Base-by-base conservation (phyloP, 2,329 filamentous ascomycete species). In the Lasiodiplodia hormozganensis region DNA sequence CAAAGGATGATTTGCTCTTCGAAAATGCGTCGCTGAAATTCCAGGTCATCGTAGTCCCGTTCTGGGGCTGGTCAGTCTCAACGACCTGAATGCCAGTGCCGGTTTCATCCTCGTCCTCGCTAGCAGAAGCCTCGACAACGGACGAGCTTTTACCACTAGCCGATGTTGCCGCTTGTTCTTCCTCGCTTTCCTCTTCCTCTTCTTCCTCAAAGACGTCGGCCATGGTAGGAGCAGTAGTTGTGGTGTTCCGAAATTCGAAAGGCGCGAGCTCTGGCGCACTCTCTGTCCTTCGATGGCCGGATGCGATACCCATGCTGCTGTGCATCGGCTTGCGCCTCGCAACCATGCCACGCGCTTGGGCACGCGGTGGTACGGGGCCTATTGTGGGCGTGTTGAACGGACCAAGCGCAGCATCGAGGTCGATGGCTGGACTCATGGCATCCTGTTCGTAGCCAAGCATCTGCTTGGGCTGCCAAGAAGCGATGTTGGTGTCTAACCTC, bases 371-470 rank as follows among this genome's bases (percentile, higher is more conserved):
- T 2, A 88, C 87, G 70, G 90, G 91, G 69, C 90, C 88, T 2
- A 87, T 82, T 69, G 89, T 82, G 31, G 92, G 92, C 0, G 94
- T 97, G 74, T 96, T 96, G 79, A 97, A 97, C 0, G 95, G 94
- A 1, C 94, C 94, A 1, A 98, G 85, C 31, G 95, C 96, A 21
- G 94, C 95, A 81, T 99, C 96, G 52, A 99, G 83, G 78, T 99
- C 96, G 71, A 99, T 96, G 78, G 97, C 91, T 8, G 92, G 90
- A 75, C 89, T 92, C 65, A 90, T 86, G 3, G 87, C 78, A 69
- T 96, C 92, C n/a, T 78, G 77, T 62, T 80, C 70, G 69, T 72
- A 82, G 79, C 75, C 76, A 60, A 76, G 74, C 31, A 80, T 65
- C 68, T 76, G 74, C 31, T 75, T 76, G 5, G 78, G 79, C 65